Conservation (phyloP, 2,329 filamentous ascomycete genomes). For the Aspergillus glaucus region DNA sequence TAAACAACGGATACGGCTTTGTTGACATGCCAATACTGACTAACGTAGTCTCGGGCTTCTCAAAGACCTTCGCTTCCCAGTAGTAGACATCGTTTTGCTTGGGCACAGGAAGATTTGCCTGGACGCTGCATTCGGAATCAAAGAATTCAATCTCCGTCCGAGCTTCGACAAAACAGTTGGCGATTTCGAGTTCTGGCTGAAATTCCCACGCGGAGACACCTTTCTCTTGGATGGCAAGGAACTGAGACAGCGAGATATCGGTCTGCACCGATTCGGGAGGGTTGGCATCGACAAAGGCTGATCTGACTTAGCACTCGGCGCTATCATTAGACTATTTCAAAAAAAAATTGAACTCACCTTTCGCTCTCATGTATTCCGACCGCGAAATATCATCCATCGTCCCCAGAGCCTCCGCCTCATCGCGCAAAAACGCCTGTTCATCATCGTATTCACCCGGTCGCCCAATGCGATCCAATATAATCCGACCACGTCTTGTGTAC, state of each 20-base stretch:
- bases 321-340: background rate
- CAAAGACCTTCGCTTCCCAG: constrained; percentile 98
- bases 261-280: constrained; percentile 92
- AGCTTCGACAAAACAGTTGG: constrained; percentile 95
- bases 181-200: constrained; percentile 96
- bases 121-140: constrained; percentile 93
- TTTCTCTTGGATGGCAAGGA: constrained; percentile 97
- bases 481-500: constrained; percentile 80
- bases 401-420: constrained; percentile 92
- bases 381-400: constrained; percentile 89
- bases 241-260: constrained; percentile 95
- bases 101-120: constrained; percentile 91
- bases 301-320: background rate
- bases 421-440: constrained; percentile 86
- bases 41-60: constrained; percentile 83
- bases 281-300: constrained; percentile 90
- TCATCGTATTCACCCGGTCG: constrained; percentile 95
- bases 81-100: constrained; percentile 99
- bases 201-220: constrained; percentile 99
- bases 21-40: constrained; percentile 92
- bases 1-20: constrained; percentile 92
- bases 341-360: constrained; percentile 55
- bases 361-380: constrained; percentile 86
- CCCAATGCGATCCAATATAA: constrained; percentile 87
- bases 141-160: constrained; percentile 98